These are phyloP conservation scores for Mycosarcoma mackinlayi DNA, from an alignment of 1,284 basidiomycete genomes.

Conservation along the genomic window DNA sequence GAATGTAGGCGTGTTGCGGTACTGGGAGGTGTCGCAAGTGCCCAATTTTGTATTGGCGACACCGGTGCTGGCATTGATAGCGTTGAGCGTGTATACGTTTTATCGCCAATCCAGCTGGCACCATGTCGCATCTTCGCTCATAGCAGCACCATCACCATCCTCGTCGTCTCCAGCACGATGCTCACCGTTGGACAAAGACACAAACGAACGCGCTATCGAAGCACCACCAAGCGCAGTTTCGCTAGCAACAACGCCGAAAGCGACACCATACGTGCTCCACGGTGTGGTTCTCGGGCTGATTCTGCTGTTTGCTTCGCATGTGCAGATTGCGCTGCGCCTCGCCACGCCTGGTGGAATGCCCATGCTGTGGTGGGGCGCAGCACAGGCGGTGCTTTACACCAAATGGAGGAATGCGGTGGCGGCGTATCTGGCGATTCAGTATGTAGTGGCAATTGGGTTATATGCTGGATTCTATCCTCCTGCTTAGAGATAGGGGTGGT, in stretches of 20 bases:
- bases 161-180: neutral
- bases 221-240: too few species aligned
- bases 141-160: neutral
- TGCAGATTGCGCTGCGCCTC: slow-evolving; percentile 87
- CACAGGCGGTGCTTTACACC: slow-evolving; percentile 73
- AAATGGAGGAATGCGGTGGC: slow-evolving; percentile 70
- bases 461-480: slow-evolving; percentile 91
- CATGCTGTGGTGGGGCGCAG: slow-evolving; percentile 81
- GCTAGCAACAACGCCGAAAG: neutral
- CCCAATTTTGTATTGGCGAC: slow-evolving; percentile 87
- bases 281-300: slow-evolving; percentile 73
- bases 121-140: slow-evolving; percentile 55
- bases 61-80: slow-evolving; percentile 72
- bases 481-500: slow-evolving; percentile 72
- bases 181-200: too few species aligned
- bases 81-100: slow-evolving; percentile 60
- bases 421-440: slow-evolving; percentile 82
- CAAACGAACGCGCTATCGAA: too few species aligned
- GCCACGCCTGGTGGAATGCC: slow-evolving; percentile 78
- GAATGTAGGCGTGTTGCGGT: slow-evolving; percentile 82
- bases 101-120: neutral
- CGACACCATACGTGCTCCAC: slow-evolving; percentile 78
- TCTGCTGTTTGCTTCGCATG: slow-evolving; percentile 83
- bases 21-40: slow-evolving; percentile 84
- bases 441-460: slow-evolving; percentile 77